phyloP scores from a whole-genome alignment of 108 stramenopile genomes.

The Seminavis robusta region DNA sequence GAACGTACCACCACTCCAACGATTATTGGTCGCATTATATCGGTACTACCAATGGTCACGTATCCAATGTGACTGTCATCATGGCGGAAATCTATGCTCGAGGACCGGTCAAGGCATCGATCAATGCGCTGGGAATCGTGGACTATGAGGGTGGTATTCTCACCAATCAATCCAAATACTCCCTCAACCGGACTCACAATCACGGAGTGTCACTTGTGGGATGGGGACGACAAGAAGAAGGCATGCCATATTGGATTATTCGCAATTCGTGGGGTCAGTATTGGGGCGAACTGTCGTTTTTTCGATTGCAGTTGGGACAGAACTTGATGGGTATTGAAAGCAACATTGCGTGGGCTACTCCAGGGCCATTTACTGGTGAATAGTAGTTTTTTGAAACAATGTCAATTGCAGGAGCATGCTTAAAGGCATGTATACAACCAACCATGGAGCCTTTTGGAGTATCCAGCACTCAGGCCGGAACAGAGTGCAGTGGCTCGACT shows the following conservation, averaged over 20 bases:
- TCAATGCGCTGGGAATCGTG: slow-evolving; percentile 72
- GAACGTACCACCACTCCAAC: slow-evolving; percentile 21
- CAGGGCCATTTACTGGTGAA: too few species aligned
- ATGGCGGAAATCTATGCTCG: slow-evolving; percentile 86
- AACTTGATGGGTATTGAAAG: slow-evolving; percentile 83
- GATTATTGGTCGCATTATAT: neutral
- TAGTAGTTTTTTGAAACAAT: too few species aligned
- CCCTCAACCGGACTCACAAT: slow-evolving; percentile 35
- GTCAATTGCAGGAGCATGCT: too few species aligned
- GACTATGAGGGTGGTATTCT: slow-evolving; percentile 81
- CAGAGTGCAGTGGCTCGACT: too few species aligned
- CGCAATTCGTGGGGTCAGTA: slow-evolving; percentile 80
- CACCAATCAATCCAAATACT: slow-evolving; percentile 43
- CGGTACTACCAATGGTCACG: neutral
- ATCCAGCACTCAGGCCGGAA: too few species aligned
- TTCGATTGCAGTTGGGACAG: slow-evolving; percentile 66
- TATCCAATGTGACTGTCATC: slow-evolving; percentile 21
- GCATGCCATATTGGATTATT: slow-evolving; percentile 77
- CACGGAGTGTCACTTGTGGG: slow-evolving; percentile 92
- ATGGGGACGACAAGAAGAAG: slow-evolving; percentile 75
- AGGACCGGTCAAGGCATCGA: slow-evolving; percentile 86
- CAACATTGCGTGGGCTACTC: slow-evolving; percentile 78
- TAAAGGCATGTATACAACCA: too few species aligned
- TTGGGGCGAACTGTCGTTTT: slow-evolving; percentile 75
- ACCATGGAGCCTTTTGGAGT: too few species aligned